Evolutionary conservation across 495 filamentous ascomycete species (phyloP), one percentile per base, ranked within the genome.

Genomic region (Aspergillus bridgeri): DNA sequence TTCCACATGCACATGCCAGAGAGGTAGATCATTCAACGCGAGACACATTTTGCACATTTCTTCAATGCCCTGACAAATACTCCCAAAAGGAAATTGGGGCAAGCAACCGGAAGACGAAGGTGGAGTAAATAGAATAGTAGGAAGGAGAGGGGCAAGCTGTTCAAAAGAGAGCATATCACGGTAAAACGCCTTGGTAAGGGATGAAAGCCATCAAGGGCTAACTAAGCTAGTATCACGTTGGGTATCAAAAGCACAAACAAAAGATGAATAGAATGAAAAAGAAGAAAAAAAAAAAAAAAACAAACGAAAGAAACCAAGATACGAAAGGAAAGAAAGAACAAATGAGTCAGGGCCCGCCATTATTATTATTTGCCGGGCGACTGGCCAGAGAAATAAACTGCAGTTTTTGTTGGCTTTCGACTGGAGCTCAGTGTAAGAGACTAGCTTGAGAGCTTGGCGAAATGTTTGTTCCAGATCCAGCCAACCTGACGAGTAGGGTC

Each of bases 381-480:
- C 3, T 33, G 54, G 51, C 33, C 45, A 47, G 42, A 43, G 2
- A 11, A 38, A 15, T 11, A 2, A 4, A 17, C 42, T 51, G 38
- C 27, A 7, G 49, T 20, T 38, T 27, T 51, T 7, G 24, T 42
- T 29, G 21, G 6, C 19, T 43, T 43, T 21, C 2, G 15, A 27
- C 20, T 19, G 18, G 45, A 21, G n/a, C 22, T 17, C 45, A 47
- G n/a, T n/a, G n/a, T n/a, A n/a, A n/a, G 24, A 38, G 11, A 38
- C 65, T 56, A 73, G 22, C 57, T 63, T 7, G 86, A 86, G 59
- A 91, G 67, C 56, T 89, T 90, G 49, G 89, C 90, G 75, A 98
- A 98, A 74, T 98, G 94, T 68, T 96, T 95, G 64, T 89, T 94
- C 94, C 94, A 98, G 60, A 98, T 96, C 94, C 94, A 98, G 44